A percentile compares a stretch with the other conserved stretches of the same genome.
These are phyloP conservation scores for sweet orange (Citrus sinensis) DNA, from an alignment of 345 rosid species.

Conservation along the genomic window DNA sequence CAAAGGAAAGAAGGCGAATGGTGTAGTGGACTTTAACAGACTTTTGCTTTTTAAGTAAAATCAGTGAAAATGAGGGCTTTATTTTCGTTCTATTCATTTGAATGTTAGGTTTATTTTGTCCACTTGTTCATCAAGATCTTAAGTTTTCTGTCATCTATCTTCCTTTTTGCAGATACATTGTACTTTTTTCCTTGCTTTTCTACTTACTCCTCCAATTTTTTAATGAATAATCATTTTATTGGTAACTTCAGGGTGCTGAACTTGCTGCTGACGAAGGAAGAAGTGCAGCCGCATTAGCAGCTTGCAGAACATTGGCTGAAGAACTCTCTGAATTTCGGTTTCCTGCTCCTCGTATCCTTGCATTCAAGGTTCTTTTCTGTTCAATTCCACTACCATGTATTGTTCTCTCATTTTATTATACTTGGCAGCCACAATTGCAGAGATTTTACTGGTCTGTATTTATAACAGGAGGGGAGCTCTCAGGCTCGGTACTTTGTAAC, in stretches of 20 bases:
- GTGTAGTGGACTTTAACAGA: background rate
- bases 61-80: background rate
- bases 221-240: slow-evolving; percentile 5
- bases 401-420: background rate
- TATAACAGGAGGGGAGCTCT: slow-evolving; percentile 87
- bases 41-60: background rate
- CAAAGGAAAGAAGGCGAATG: background rate
- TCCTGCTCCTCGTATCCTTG: slow-evolving; percentile 94
- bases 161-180: background rate
- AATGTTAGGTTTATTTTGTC: background rate
- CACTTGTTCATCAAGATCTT: background rate
- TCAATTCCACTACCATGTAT: background rate
- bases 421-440: background rate
- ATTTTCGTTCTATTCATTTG: background rate
- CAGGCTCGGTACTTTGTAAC: slow-evolving; percentile 93
- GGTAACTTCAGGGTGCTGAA: slow-evolving; percentile 74
- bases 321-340: slow-evolving; percentile 90
- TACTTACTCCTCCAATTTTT: background rate
- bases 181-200: background rate
- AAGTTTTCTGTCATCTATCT: background rate
- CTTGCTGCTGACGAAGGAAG: slow-evolving; percentile 85
- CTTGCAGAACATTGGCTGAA: slow-evolving; percentile 95
- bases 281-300: slow-evolving; percentile 87
- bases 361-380: slow-evolving; percentile 67
- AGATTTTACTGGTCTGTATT: slow-evolving; percentile 10